Conservation (phyloP, 345 rosid genomes). For the Bruguiera parviflora region DNA sequence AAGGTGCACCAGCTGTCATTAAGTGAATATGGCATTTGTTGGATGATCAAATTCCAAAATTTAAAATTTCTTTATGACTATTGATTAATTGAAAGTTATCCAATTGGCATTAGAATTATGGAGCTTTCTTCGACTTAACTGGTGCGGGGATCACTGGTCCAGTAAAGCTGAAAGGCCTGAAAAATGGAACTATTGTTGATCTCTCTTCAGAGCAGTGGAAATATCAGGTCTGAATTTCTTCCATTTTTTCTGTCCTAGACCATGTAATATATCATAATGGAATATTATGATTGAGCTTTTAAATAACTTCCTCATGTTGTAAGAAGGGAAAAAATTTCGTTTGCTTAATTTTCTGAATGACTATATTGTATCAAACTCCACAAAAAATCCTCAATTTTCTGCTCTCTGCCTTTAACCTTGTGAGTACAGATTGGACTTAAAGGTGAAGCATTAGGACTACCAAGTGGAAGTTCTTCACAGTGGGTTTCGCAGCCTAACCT, state of each 20-base stretch:
- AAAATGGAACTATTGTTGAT: conserved; percentile 50
- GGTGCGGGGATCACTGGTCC: conserved; percentile 97
- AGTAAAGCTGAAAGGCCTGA: conserved; percentile 57
- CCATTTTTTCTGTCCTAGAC: not conserved
- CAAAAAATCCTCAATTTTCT: conserved; percentile 7
- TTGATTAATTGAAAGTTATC: conserved; percentile 8
- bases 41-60: conserved; percentile 9
- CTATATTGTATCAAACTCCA: not conserved
- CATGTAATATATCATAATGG: not conserved
- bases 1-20: not conserved
- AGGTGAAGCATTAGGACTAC: conserved; percentile 73
- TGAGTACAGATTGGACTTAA: conserved; percentile 65
- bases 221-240: conserved; percentile 59
- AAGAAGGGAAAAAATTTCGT: not conserved
- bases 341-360: conserved; percentile 5
- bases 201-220: conserved; percentile 76
- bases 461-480: conserved; percentile 61
- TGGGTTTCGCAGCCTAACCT: conserved; percentile 66
- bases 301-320: too few species aligned
- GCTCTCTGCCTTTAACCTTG: conserved; percentile 5
- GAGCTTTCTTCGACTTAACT: conserved; percentile 66
- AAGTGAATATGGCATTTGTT: conserved; percentile 7
- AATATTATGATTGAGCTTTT: not conserved
- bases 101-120: conserved; percentile 62
- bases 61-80: not conserved